Base-by-base conservation (phyloP, 2,329 filamentous ascomycete species). In the Neophaeococcomyces aloes region DNA sequence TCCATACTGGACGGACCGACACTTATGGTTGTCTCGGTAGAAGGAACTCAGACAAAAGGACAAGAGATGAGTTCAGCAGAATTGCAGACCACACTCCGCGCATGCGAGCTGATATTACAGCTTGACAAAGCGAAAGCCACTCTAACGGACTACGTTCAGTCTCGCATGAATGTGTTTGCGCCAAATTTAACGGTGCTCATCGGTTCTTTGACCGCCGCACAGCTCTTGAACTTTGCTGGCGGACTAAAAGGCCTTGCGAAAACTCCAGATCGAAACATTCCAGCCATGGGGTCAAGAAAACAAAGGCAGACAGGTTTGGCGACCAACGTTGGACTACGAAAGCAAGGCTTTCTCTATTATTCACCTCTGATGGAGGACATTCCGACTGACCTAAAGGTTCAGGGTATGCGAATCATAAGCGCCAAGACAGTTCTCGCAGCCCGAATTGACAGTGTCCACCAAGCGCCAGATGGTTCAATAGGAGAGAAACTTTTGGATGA, bases 401-500 rank as follows among this genome's bases (percentile, higher is more conserved):
- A 96, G 65, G 91, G 87, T 6, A 88, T 96, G 78, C 83, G 91
- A 39, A 94, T 95, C 46, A 86, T 96, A 5, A 81, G 88, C 1
- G 87, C 84, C 21, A 98, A 98, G 65, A 78, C 95, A 39, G 83
- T 94, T 7, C 77, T 98, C n/a, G 89, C 89, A 13, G 87, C 89
- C 1, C 81, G 91, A 38, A 83, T 94, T 5, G 91, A 98, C 58
- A 79, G 85, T 48, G 83, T 87, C 19, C 86, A 93, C 60, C 81
- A 81, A 41, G 82, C 79, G 44, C 78, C 81, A 1, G 83, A 94
- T 55, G 91, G 91, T 4, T 82, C 83, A 4, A 81, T 81, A 5
- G 91, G 91, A 44, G 80, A 89, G 56, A 78, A 85, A 13, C 73
- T 98, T 13, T 85, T 84, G 55, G 78, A 84, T 37, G 79, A 87